These are phyloP conservation scores for Tricholomella constricta DNA, from an alignment of 768 basidiomycete genomes.

Conservation along the genomic window DNA sequence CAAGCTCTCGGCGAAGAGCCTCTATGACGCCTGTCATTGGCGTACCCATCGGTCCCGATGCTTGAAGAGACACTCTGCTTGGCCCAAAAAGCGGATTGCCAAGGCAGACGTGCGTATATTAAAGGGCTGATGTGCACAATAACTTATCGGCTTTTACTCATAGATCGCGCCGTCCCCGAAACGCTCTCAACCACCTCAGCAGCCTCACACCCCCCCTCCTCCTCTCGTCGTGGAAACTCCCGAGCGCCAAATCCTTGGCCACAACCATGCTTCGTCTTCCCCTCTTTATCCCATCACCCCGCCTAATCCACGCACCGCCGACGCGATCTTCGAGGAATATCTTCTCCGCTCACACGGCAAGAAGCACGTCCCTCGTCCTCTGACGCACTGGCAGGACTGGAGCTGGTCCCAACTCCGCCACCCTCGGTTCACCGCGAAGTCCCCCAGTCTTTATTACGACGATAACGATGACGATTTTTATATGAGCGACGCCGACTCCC, in stretches of 20 bases:
- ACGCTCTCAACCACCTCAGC: neutral
- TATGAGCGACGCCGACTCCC: neutral
- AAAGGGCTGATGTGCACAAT: neutral
- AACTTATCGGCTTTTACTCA: neutral
- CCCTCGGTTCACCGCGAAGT: conserved; percentile 29
- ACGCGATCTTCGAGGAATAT: conserved; percentile 31
- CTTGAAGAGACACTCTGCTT: conserved; percentile 38
- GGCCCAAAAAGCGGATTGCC: conserved; percentile 7
- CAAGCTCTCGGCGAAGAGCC: conserved; percentile 68
- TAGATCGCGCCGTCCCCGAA: neutral
- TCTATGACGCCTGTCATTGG: conserved; percentile 71
- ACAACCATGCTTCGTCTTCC: conserved; percentile 6
- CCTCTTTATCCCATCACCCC: conserved; percentile 1
- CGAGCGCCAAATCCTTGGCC: neutral
- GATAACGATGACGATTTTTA: conserved; percentile 1
- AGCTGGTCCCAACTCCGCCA: conserved; percentile 43
- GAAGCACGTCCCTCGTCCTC: conserved; percentile 15
- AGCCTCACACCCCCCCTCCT: neutral
- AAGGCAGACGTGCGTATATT: conserved; percentile 8
- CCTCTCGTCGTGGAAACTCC: neutral
- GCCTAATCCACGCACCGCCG: conserved; percentile 9
- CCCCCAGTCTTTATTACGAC: conserved; percentile 1
- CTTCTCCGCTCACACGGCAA: conserved; percentile 33
- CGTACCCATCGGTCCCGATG: conserved; percentile 62
- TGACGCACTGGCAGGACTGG: conserved; percentile 41